Evolutionary conservation across 2,329 filamentous ascomycete genomes (phyloP).

Genomic region (Trichoderma lentiforme): DNA sequence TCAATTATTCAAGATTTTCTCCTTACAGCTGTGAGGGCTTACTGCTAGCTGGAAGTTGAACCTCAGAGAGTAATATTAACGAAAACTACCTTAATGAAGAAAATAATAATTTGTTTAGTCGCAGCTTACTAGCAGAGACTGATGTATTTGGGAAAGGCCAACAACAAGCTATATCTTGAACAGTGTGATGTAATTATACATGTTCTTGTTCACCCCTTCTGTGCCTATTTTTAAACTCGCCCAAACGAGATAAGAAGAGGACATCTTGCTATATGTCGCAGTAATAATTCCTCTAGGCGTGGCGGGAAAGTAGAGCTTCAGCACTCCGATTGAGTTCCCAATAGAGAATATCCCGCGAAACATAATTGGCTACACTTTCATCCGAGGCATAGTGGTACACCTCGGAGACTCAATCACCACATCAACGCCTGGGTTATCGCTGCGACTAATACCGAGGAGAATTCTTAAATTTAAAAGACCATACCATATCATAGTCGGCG

Average conservation of each 20-base stretch:
- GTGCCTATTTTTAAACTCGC: no score
- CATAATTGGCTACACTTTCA: background rate
- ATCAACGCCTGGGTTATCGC: background rate
- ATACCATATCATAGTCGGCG: background rate
- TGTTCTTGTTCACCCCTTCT: no score
- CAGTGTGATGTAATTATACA: no score
- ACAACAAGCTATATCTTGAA: background rate
- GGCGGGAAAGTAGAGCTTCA: background rate
- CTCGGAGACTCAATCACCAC: background rate
- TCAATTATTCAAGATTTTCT: background rate
- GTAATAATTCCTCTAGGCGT: background rate
- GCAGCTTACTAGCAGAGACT: background rate
- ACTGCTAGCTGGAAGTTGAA: background rate
- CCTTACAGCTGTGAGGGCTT: background rate
- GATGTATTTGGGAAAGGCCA: background rate
- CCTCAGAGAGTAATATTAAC: background rate
- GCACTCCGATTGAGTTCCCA: background rate
- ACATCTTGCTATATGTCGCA: no score
- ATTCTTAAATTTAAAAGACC: background rate
- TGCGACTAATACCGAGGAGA: background rate
- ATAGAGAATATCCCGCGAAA: background rate
- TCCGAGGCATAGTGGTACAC: background rate
- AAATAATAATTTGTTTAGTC: background rate
- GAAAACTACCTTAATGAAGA: background rate
- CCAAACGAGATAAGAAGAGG: no score